Base-by-base conservation (phyloP, 1,284 basidiomycete species). In the Retiboletus flavoniger region DNA sequence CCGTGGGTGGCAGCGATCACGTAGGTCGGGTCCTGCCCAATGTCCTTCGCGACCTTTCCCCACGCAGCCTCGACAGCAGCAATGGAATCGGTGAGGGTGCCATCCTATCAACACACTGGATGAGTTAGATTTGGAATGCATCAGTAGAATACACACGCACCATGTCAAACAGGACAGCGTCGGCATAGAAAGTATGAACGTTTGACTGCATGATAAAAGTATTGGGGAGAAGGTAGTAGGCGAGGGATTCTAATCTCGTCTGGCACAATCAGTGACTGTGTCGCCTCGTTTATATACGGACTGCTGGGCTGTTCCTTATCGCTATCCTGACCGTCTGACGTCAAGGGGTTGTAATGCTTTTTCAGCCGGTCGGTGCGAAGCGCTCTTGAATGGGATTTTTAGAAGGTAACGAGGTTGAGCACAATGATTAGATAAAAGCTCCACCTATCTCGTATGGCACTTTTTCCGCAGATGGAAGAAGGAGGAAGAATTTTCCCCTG, bases 31-130 rank as follows among this genome's bases (percentile, higher is more conserved):
- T 87, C 83, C 68, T 83, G 80, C 50, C 83, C 84, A 44, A 88
- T 80, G 67, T 88, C 85, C 41, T 74, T 74, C 3, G 89, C 88
- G 47, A 91, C 87, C 61, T 84, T 85, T 34, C 81, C 81, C 89
- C 89, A 91, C 7, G 89, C 89, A 7, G 86, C 85, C 69, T 91
- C 89, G 59, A 90, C 86, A 9, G 89, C 88, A 24, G 83, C 75
- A 65, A 89, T 89, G 28, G 85, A 88, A 66, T 89, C 85, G 50
- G 87, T 89, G 52, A 89, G 74, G 11, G 86, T 89, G 41, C 85
- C 85, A 64, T 87, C 84, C 84, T 86, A 60, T 54, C 16, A 55
- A 60, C 55, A 54, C 51, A 55, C 51, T 56, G 36, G 50, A 46
- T 31, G 66, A 60, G 64, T 65, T 54, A 65, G 60, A 52, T 52